phyloP scores from a whole-genome alignment of 2,329 filamentous ascomycete species.

The Fusarium citri region DNA sequence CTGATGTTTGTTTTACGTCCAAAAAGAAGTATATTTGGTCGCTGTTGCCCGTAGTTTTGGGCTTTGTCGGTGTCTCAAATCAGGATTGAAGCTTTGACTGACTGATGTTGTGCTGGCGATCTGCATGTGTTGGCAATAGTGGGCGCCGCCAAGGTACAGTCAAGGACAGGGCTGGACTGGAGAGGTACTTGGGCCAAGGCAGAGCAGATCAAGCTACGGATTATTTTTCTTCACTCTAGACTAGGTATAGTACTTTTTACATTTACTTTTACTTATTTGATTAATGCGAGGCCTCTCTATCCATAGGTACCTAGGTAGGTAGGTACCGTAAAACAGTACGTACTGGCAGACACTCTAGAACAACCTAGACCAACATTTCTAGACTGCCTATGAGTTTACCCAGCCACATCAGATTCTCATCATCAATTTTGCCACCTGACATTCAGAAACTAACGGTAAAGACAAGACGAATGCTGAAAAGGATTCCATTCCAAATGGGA shows the following conservation, averaged over 20 bases:
- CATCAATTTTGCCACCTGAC: not conserved
- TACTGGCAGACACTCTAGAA: not conserved
- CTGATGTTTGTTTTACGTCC: not conserved
- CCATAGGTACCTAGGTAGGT: too few relatives aligned
- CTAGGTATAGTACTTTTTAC: not conserved
- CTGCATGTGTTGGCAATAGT: slow-evolving; percentile 34
- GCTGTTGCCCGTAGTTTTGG: slow-evolving; percentile 12
- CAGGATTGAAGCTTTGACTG: slow-evolving; percentile 26
- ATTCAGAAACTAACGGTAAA: not conserved
- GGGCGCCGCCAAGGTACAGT: slow-evolving; percentile 33
- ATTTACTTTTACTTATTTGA: too few relatives aligned
- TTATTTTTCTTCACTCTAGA: not conserved
- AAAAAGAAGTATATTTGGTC: not conserved
- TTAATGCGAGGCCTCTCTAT: slow-evolving; percentile 15
- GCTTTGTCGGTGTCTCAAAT: slow-evolving; percentile 16
- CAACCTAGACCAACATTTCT: not conserved
- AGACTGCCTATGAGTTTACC: not conserved
- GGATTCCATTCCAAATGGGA: not conserved
- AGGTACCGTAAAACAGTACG: too few relatives aligned
- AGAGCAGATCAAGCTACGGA: not conserved
- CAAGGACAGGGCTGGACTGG: not conserved
- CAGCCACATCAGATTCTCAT: not conserved
- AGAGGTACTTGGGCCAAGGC: slow-evolving; percentile 1
- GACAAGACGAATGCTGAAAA: not conserved
- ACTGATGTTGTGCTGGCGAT: slow-evolving; percentile 28